Base-by-base conservation (phyloP, 2,329 filamentous ascomycete species). In the Colletotrichum viniferum region DNA sequence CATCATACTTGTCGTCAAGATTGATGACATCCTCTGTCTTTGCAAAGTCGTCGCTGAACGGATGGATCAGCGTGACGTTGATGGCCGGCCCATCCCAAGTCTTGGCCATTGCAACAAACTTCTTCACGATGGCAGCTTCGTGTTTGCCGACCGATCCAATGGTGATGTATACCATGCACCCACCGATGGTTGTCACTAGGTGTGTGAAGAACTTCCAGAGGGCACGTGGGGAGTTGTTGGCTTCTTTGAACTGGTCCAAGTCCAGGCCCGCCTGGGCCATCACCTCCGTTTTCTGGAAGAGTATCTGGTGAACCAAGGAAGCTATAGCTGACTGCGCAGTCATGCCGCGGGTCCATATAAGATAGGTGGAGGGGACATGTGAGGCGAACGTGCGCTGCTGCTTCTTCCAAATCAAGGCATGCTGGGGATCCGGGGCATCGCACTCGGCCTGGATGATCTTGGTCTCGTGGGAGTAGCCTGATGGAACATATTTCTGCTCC, bases 281-380 rank as follows among this genome's bases (percentile, higher is more conserved):
- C 13, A 78, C 78, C n/a, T 69, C 71, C 3, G 80, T 79, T 60
- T 78, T 76, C 64, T 81, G 80, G 56, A 79, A 79, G 7, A 81
- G 55, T 30, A 81, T 77, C 75, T 81, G 80, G 69, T 81, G 78
- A 32, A 80, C 71, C 30, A 81, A 70, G 7, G 77, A 78, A 10
- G 80, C 79, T 7, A 80, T 73, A 34, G 80, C 80, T 8, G 79
- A 76, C 68, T 80, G 80, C 26, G 77, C 79, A 7, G 79, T 81
- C 80, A 80, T 81, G 30, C 79, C 80, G n/a, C 76, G 77, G 3
- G 80, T 80, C 80, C 80, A 80, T 28, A 81, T 76, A n/a, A 81
- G 69, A 26, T 79, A 81, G 0, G 76, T 77, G 12, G 77, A 78
- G 2, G 78, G 78, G 4, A 79, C 67, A n/a, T 78, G 67, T 0